A percentile compares a stretch with the other conserved stretches of the same genome.
Evolutionary conservation across 208 protist genomes (phyloP).

Genomic region (Trypanosoma cruzi): DNA sequence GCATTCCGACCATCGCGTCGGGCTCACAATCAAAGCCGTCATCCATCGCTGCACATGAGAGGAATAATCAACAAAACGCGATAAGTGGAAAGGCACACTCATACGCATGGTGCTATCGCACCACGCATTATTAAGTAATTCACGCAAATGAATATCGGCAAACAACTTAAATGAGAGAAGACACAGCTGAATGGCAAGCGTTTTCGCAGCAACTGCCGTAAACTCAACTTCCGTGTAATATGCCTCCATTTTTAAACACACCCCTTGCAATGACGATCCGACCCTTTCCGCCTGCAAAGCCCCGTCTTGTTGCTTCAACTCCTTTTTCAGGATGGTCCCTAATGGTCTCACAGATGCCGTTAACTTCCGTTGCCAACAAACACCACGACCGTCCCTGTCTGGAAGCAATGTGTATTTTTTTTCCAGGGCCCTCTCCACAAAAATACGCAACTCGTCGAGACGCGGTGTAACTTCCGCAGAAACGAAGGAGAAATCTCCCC

Average conservation of each 20-base stretch:
- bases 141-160: constrained; percentile 46
- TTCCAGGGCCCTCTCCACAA: constrained; percentile 7
- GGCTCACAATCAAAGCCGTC: constrained; percentile 46
- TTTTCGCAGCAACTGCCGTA: constrained; percentile 30
- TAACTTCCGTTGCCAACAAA: neutral
- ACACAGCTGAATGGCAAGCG: constrained; percentile 51
- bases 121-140: constrained; percentile 76
- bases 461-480: constrained; percentile 2
- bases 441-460: constrained; percentile 8
- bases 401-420: neutral
- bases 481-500: neutral
- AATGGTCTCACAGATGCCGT: constrained; percentile 1
- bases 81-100: constrained; percentile 42
- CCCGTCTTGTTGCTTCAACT: neutral
- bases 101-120: constrained; percentile 30
- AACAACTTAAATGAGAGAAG: constrained; percentile 70
- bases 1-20: constrained; percentile 42
- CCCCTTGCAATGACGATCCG: neutral
- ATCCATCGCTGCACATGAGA: constrained; percentile 49
- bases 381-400: neutral
- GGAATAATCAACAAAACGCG: constrained; percentile 50
- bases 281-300: neutral
- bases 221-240: constrained; percentile 1
- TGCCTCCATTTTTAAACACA: neutral
- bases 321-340: constrained; percentile 10